Evolutionary conservation across 257 asterid genomes (phyloP), one percentile per base, ranked within the genome.

Genomic region (Nicotiana knightiana): DNA sequence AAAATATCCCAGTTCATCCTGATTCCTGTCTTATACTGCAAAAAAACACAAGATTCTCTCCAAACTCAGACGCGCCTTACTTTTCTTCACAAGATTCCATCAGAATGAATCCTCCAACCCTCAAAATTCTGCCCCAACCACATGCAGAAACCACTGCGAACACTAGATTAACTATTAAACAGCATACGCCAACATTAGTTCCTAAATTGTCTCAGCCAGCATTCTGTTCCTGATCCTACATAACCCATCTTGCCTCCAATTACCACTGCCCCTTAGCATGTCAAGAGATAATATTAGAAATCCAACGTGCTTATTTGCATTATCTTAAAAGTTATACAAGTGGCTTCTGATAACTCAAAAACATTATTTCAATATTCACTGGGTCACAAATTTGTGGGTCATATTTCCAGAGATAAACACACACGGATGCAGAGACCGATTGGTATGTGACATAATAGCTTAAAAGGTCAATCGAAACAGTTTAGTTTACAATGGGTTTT

Each of bases 41-140:
- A 58, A 6, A 21, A 58, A 58, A 18, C 48, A 32, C 73, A 65
- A 30, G 21, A 65, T 15, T 32, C n/a, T 16, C 73, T 66, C 73
- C 48, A 66, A 66, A 66, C n/a, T 33, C 73, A 32, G 13, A 66
- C 24, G 6, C 15, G 71, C 71, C 43, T 15, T 13, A 30, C 24
- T 7, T 67, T 33, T 33, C 53, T 67, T 67, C 46, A 65, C 21
- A 67, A 17, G 51, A 67, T 67, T 67, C 39, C 62, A 73, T 37
- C 80, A 4, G 28, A 75, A 75, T 15, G 17, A 53, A 75, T 26
- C 80, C 64, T 75, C 80, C 13, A 51, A 51, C 63, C 28, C 63
- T 26, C 79, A 26, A 75, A 75, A 28, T 28, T 75, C 80, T 75
- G 15, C 64, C 46, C 62, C 43, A 75, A 75, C 46, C 63, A 75